Evolutionary conservation across 169 alveolate genomes (phyloP), one percentile per base, ranked within the genome.

Genomic region (Eimeria sp.): DNA sequence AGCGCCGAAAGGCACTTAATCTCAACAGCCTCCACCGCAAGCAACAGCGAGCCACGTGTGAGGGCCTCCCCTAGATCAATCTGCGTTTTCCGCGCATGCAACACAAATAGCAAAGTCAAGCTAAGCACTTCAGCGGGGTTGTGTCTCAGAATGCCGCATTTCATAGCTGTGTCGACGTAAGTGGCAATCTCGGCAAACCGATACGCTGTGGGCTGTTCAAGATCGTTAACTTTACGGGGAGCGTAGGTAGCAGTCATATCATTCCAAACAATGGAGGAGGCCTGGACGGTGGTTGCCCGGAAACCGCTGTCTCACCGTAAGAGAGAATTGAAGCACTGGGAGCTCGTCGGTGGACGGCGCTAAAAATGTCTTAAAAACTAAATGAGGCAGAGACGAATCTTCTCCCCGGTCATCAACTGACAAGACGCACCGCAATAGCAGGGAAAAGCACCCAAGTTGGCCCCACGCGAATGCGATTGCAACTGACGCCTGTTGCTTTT

Each of bases 1-100:
- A 63, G 82, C 51, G 61, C 65, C 14, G 93, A 87, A 63, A 87
- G 82, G 45, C 93, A 87, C 40, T 83, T 75, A 22, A 93, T 89
- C 34, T 61, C 49, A 18, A 93, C 89, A 30, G 61, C 89, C 72
- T 43, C 70, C 30, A 93, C 80, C 40, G 94, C 96, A 18, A 93
- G 96, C 76, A 93, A 73, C 57, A 93, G 40, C 20, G 96, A 93
- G 54, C 96, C 96, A 57, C 78, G 96, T 3, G 82, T 18, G 25
- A 93, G 82, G 6, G 96, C 96, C 43, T 80, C 89, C 13, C 63
- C 14, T 78, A 93, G n/a, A 57, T 65, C 73, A 18, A 93, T 93
- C 96, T 93, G 89, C 73, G 78, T 14, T 27, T 43, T 30, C 57
- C 61, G 14, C 47, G 27, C 82, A 27, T n/a, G 47, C 27, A 43